Percentiles rank a stretch among this genome's conserved stretches.
Evolutionary conservation across 2,329 filamentous ascomycete species (phyloP).

Genomic region (Ophiostoma quercus): DNA sequence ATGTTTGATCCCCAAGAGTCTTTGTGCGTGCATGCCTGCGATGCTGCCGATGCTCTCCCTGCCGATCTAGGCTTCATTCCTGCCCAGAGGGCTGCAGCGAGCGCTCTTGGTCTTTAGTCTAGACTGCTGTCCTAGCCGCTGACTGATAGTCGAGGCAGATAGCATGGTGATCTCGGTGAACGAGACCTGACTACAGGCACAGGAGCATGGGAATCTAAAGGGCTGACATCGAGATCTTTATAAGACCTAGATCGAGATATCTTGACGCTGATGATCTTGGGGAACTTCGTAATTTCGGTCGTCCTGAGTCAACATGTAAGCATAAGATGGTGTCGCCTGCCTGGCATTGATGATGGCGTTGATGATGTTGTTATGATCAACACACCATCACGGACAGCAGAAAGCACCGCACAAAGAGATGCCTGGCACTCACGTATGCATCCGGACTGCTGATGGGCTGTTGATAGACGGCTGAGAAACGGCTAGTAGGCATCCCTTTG

Average conservation of each 20-base stretch:
- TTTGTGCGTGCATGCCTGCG: constrained; percentile 2
- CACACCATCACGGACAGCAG: not conserved
- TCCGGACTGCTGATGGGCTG: not conserved
- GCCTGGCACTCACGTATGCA: not conserved
- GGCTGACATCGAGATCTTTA: not conserved
- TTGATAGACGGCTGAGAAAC: not conserved
- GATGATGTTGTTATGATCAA: not conserved
- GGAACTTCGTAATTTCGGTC: not conserved
- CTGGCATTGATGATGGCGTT: not conserved
- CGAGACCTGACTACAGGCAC: not conserved
- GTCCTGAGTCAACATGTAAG: too few species aligned
- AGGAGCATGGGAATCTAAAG: not conserved
- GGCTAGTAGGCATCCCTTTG: not conserved
- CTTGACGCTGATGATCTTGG: not conserved
- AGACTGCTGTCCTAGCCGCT: not conserved
- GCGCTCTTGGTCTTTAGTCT: too few species aligned
- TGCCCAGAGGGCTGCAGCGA: not conserved
- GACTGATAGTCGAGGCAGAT: not conserved
- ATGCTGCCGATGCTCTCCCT: not conserved
- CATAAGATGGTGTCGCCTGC: too few species aligned
- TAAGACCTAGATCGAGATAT: not conserved
- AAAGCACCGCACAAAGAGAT: not conserved
- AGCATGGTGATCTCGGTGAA: not conserved
- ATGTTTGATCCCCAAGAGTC: not conserved
- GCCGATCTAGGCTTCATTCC: constrained; percentile 1